Evolutionary conservation across 352 stramenopile genomes (phyloP), one percentile per base, ranked within the genome.

Genomic region (Blastocystis sp.): DNA sequence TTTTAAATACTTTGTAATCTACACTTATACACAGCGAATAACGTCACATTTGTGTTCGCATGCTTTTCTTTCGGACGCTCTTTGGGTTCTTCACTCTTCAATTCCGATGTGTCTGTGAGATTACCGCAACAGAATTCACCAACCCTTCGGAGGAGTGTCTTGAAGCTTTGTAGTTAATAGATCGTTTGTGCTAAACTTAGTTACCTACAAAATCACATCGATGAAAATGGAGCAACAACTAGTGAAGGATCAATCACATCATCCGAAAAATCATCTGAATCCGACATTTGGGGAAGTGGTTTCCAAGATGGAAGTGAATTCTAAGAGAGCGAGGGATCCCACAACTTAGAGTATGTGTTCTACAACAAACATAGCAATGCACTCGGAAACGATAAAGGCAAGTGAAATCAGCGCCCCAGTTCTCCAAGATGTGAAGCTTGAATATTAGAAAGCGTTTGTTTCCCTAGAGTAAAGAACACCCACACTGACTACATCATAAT

Each of bases 311-410:
- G 29, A 15, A 61, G 53, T 61, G 53, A 61, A 41, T 23, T 45
- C 29, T 53, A 7, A 11, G 50, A 41, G n/a, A 61, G 34, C 1
- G 26, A n/a, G 15, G 50, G 37, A 84, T 47, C 39, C 37, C 23
- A 34, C 7, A 15, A 8, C 18, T 5, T n/a, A n/a, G n/a, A 43
- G 9, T 26, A 50, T 29, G 20, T 39, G 55, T 34, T 80, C 68
- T 2, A 62, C 11, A 80, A 80, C 70, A 80, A 80, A 80, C 70
- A 80, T 15, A 18, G 37, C 13, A 84, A 45, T 84, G 73, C 4
- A 84, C 73, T 84, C 73, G 34, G 50, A 84, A 84, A 45, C 73
- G 73, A 84, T 84, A 84, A 23, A 84, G 34, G 66, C 73, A 84
- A 1, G 47, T 84, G 29, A 69, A 84, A 9, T 34, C 20, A 6